These are phyloP conservation scores for Phytopythium cucurbitacearum DNA, from an alignment of 352 stramenopile species.

Conservation along the genomic window DNA sequence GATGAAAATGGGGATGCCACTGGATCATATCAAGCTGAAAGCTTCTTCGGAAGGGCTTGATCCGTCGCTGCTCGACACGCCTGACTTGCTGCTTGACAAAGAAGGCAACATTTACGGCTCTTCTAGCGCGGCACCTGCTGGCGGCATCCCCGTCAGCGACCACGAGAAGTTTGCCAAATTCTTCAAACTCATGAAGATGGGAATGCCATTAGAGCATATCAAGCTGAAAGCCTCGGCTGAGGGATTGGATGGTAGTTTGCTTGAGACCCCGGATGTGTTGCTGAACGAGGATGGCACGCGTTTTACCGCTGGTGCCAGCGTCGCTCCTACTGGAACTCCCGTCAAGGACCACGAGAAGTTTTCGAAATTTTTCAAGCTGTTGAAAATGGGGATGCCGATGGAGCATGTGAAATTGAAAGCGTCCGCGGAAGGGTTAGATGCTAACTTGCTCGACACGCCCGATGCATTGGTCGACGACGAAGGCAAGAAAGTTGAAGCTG, in stretches of 20 bases:
- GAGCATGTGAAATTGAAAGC: slow-evolving; percentile 88
- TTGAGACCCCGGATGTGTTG: slow-evolving; percentile 50
- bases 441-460: slow-evolving; percentile 44
- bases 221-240: slow-evolving; percentile 61
- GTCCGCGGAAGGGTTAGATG: slow-evolving; percentile 51
- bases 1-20: slow-evolving; percentile 83
- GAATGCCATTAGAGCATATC: slow-evolving; percentile 65
- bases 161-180: slow-evolving; percentile 73
- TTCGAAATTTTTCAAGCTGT: slow-evolving; percentile 94
- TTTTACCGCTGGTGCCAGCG: slow-evolving; percentile 6
- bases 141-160: slow-evolving; percentile 50
- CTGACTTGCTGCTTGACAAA: slow-evolving; percentile 48
- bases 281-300: slow-evolving; percentile 48
- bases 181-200: slow-evolving; percentile 79
- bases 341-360: slow-evolving; percentile 90
- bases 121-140: neutral
- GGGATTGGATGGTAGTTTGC: slow-evolving; percentile 44
- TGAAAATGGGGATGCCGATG: slow-evolving; percentile 83
- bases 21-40: slow-evolving; percentile 90
- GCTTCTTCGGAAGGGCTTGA: slow-evolving; percentile 56
- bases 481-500: slow-evolving; percentile 37
- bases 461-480: slow-evolving; percentile 56
- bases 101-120: slow-evolving; percentile 40
- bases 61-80: slow-evolving; percentile 41
- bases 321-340: slow-evolving; percentile 24